phyloP scores from a whole-genome alignment of 345 rosid species.

The Lagerstroemia speciosa region DNA sequence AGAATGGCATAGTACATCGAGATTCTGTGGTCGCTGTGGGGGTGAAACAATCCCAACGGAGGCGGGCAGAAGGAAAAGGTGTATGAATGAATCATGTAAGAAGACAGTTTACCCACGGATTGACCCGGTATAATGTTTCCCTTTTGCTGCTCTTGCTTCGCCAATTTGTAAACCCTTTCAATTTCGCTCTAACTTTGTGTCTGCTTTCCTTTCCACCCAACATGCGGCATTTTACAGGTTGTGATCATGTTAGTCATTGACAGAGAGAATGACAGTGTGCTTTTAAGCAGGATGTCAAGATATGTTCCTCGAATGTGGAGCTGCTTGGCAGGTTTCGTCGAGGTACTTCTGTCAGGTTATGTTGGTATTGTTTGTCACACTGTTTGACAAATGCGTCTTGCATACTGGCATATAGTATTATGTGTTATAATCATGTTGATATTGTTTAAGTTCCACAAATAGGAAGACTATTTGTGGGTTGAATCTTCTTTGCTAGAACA shows the following conservation, averaged over 20 bases:
- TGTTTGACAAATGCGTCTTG: not conserved
- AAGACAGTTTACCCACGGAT: conserved; percentile 80
- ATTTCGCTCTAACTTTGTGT: not conserved
- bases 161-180: not conserved
- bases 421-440: too few species aligned
- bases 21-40: conserved; percentile 82
- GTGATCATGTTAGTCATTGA: conserved; percentile 95
- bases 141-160: not conserved
- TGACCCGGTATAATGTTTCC: conserved; percentile 53
- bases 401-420: too few species aligned
- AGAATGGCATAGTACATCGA: conserved; percentile 66
- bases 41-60: conserved; percentile 51
- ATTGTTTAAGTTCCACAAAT: not conserved
- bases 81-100: conserved; percentile 52
- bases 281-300: conserved; percentile 79
- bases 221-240: conserved; percentile 37
- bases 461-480: not conserved
- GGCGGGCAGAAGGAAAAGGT: conserved; percentile 77
- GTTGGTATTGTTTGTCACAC: not conserved
- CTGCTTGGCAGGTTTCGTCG: conserved; percentile 91
- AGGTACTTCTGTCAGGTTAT: conserved; percentile 32
- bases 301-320: conserved; percentile 94
- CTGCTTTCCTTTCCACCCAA: not conserved
- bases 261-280: conserved; percentile 69
- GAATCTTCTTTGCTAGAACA: not conserved